Conservation (phyloP, 2,329 filamentous ascomycete genomes). For the Endothia cerciana region DNA sequence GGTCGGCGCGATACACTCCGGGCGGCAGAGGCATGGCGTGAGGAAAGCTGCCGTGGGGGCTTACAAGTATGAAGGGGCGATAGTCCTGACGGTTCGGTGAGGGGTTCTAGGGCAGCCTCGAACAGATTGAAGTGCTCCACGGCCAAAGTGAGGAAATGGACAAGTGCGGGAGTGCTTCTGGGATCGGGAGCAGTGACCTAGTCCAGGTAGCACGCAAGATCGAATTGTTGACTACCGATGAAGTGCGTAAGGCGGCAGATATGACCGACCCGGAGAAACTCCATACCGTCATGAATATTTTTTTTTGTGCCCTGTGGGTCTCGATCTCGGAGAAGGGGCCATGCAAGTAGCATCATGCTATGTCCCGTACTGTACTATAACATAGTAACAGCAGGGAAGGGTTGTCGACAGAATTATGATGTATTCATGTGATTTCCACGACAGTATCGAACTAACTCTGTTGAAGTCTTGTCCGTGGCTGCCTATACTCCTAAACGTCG, state of each 20-base stretch:
- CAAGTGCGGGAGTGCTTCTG: not conserved
- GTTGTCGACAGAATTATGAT: too few species aligned
- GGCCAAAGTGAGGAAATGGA: not conserved
- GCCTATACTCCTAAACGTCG: not conserved
- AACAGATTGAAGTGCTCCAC: too few species aligned
- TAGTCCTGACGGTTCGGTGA: too few species aligned
- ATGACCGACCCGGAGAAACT: not conserved
- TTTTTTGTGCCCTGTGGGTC: not conserved
- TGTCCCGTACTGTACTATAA: too few species aligned
- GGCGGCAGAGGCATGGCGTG: slow-evolving; percentile 44
- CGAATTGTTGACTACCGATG: not conserved
- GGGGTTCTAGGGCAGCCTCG: too few species aligned
- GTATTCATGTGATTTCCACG: too few species aligned
- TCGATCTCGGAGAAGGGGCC: not conserved
- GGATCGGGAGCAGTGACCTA: not conserved
- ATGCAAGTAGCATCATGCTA: not conserved
- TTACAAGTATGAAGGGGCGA: too few species aligned
- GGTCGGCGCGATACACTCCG: slow-evolving; percentile 55
- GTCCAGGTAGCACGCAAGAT: not conserved
- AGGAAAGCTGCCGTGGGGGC: not conserved
- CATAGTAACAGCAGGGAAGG: too few species aligned
- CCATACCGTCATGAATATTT: slow-evolving; percentile 1
- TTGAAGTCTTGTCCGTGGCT: not conserved
- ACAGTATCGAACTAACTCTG: too few species aligned
- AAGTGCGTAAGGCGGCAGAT: not conserved